Conservation (phyloP, 257 asterid species). For the Nemophila menziesii region DNA sequence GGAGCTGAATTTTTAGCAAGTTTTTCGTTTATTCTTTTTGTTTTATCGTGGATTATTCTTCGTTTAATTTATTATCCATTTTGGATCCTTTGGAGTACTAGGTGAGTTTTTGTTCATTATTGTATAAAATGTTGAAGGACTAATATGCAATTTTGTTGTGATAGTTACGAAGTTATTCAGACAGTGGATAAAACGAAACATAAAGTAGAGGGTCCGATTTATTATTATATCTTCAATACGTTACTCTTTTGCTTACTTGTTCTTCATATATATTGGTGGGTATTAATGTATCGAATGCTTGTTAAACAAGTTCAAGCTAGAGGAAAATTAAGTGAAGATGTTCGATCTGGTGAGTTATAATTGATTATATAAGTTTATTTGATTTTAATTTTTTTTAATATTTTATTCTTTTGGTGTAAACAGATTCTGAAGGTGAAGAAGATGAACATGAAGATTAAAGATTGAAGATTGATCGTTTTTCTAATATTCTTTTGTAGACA, state of each 20-base stretch:
- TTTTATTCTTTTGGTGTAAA: too few relatives aligned
- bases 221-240: slow-evolving; percentile 71
- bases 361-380: too few relatives aligned
- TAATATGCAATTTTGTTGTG: neutral
- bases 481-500: too few relatives aligned
- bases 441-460: too few relatives aligned
- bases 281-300: slow-evolving; percentile 76
- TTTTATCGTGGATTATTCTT: slow-evolving; percentile 53
- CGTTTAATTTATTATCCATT: slow-evolving; percentile 82
- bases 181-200: slow-evolving; percentile 46
- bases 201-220: slow-evolving; percentile 52
- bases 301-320: slow-evolving; percentile 69
- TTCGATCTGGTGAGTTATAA: slow-evolving; percentile 72
- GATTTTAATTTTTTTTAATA: too few relatives aligned
- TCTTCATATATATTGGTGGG: slow-evolving; percentile 88
- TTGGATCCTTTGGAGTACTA: slow-evolving; percentile 91
- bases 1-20: slow-evolving; percentile 77
- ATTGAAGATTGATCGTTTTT: too few relatives aligned
- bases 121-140: neutral
- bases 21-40: slow-evolving; percentile 63
- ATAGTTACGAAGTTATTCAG: slow-evolving; percentile 55
- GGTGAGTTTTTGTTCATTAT: slow-evolving; percentile 25
- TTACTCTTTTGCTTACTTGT: slow-evolving; percentile 81
- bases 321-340: slow-evolving; percentile 82
- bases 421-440: too few relatives aligned